Evolutionary conservation across 345 rosid genomes (phyloP), one percentile per base, ranked within the genome.

Genomic region (Cardamine occulta): DNA sequence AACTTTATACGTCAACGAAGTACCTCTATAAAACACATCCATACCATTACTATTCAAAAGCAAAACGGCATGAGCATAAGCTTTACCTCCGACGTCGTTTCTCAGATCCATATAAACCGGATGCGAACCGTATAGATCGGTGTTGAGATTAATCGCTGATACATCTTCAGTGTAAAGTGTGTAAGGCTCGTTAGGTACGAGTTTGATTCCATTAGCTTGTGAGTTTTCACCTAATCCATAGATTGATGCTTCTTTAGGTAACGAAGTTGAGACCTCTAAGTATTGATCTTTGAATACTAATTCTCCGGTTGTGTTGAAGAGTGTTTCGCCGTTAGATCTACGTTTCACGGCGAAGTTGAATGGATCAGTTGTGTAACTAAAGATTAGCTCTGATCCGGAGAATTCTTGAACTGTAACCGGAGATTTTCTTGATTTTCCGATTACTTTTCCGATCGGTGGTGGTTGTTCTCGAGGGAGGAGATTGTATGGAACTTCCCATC

Each of bases 21-120:
- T 82, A 6, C 98, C 98, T 68, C 76, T 85, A 56, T 93, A 96
- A 63, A 93, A 88, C 39, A 96, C 91, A 80, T 93, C 98, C 99
- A 96, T 96, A 23, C 97, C 99, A 76, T 96, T 96, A 72, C 98
- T 96, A 76, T 89, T 96, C 34, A 96, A 82, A 67, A 93, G 60
- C 74, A 96, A 77, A 59, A 96, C 98, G 9, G 85, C 94, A 63
- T 93, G 99, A 0, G 97, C 96, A 26, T 29, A 74, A 4, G 89
- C 74, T 61, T 80, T 52, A 15, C 96, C 97, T 12, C 80, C 83
- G 63, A 77, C 31, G 31, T 24, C 95, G 76, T 90, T 92, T 74
- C 99, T 85, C 40, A 96, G 94, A 83, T 96, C 98, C 98, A 96
- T 93, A 54, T 93, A 93, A 49, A 96, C 86, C 37, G 98, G 98